phyloP scores from a whole-genome alignment of 2,329 filamentous ascomycete genomes.

The Scytalidium lignicola region DNA sequence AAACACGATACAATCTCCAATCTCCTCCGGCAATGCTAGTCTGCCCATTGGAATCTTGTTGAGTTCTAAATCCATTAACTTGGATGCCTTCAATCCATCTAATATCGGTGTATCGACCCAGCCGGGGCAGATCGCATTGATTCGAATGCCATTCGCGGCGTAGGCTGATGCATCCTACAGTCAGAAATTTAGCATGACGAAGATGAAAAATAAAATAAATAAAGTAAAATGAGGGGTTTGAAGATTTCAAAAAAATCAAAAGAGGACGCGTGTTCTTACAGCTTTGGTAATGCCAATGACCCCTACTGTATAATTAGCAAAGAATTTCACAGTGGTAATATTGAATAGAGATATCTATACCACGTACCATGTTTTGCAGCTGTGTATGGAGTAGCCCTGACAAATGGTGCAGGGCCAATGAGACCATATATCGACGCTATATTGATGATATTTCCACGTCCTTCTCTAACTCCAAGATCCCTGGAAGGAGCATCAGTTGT shows the following conservation, averaged over 20 bases:
- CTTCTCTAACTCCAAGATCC: constrained; percentile 32
- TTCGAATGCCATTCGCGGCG: constrained; percentile 44
- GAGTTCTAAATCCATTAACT: constrained; percentile 33
- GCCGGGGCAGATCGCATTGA: constrained; percentile 57
- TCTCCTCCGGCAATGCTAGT: constrained; percentile 44
- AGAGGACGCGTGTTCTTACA: neutral
- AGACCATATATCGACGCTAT: constrained; percentile 47
- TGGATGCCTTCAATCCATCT: constrained; percentile 20
- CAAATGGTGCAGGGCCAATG: constrained; percentile 31
- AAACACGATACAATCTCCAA: constrained; percentile 47
- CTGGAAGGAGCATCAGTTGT: too few relatives aligned
- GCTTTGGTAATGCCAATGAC: constrained; percentile 9
- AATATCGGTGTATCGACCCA: constrained; percentile 40
- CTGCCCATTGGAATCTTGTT: constrained; percentile 42
- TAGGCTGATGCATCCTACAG: constrained; percentile 45
- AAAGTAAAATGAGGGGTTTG: neutral
- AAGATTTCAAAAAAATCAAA: too few relatives aligned
- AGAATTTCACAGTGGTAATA: neutral
- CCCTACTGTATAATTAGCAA: neutral
- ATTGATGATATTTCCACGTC: constrained; percentile 50
- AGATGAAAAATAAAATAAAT: too few relatives aligned
- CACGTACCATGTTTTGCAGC: constrained; percentile 45
- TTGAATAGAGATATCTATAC: too few relatives aligned
- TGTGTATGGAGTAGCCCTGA: constrained; percentile 41
- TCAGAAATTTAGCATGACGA: neutral